These are phyloP conservation scores for Trametes cinnabarina DNA, from an alignment of 768 basidiomycete genomes.

Conservation along the genomic window DNA sequence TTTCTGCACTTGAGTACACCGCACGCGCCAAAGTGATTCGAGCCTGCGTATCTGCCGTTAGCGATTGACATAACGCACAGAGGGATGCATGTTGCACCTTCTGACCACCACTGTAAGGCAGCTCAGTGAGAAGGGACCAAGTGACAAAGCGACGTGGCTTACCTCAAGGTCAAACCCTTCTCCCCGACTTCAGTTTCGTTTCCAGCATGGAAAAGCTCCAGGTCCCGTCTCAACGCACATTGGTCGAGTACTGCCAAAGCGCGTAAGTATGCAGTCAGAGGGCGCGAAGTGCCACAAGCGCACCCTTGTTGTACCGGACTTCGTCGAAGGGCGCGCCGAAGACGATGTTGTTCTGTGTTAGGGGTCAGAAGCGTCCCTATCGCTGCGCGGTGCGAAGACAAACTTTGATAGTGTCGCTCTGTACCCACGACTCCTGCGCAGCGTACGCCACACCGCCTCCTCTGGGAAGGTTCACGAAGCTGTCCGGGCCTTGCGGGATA, in stretches of 20 bases:
- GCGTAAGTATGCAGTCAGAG: background rate
- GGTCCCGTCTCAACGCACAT: slow-evolving; percentile 44
- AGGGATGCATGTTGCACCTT: no score
- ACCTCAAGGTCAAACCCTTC: slow-evolving; percentile 49
- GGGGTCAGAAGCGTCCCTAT: background rate
- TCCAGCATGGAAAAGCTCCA: slow-evolving; percentile 47
- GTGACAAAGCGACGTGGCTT: background rate
- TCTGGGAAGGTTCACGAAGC: slow-evolving; percentile 43
- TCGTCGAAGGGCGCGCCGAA: slow-evolving; percentile 29
- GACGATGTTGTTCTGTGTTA: slow-evolving; percentile 25
- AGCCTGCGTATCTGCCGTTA: no score
- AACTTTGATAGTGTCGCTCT: slow-evolving; percentile 42
- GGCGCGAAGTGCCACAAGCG: background rate
- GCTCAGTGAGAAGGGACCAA: background rate
- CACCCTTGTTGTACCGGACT: slow-evolving; percentile 26
- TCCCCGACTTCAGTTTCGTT: slow-evolving; percentile 35
- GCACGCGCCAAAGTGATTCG: slow-evolving; percentile 41
- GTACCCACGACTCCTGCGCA: slow-evolving; percentile 50
- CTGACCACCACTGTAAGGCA: slow-evolving; percentile 39
- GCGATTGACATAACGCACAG: no score
- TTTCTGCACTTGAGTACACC: slow-evolving; percentile 36
- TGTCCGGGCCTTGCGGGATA: slow-evolving; percentile 30
- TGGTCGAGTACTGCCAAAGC: slow-evolving; percentile 35
- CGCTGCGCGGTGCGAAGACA: background rate
- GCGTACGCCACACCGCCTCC: slow-evolving; percentile 46